Conservation (phyloP, 495 filamentous ascomycete species). For the Chaetomium tenue region DNA sequence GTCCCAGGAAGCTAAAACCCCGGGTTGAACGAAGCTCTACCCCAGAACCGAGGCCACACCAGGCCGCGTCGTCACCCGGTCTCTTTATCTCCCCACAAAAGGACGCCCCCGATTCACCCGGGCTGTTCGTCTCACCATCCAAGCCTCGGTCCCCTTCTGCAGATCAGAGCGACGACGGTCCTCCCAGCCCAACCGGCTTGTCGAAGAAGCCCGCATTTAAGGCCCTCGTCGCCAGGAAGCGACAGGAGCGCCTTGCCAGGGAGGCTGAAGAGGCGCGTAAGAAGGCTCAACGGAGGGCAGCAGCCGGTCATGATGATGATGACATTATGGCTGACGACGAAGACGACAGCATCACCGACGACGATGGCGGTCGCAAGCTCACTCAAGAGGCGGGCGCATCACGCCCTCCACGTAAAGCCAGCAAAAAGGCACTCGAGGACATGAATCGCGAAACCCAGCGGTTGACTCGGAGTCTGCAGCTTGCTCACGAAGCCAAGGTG, state of each 20-base stretch:
- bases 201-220: slow-evolving; percentile 58
- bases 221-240: slow-evolving; percentile 68
- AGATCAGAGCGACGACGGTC: slow-evolving; percentile 46
- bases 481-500: slow-evolving; percentile 84
- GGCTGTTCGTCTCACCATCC: slow-evolving; percentile 46
- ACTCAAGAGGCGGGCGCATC: slow-evolving; percentile 52
- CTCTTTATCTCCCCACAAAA: slow-evolving; percentile 39
- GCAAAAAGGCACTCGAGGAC: slow-evolving; percentile 95
- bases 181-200: slow-evolving; percentile 44
- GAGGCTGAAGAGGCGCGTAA: slow-evolving; percentile 56
- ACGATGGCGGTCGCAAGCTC: slow-evolving; percentile 56
- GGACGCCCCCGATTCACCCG: slow-evolving; percentile 28
- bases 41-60: slow-evolving; percentile 29
- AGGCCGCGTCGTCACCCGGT: slow-evolving; percentile 37
- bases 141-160: slow-evolving; percentile 24
- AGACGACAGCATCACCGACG: slow-evolving; percentile 54
- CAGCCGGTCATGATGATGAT: slow-evolving; percentile 35
- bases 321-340: slow-evolving; percentile 45
- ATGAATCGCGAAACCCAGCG: slow-evolving; percentile 92
- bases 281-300: slow-evolving; percentile 46
- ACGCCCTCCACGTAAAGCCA: slow-evolving; percentile 77
- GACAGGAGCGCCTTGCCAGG: slow-evolving; percentile 63
- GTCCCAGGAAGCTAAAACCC: slow-evolving; percentile 36
- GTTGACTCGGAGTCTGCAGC: slow-evolving; percentile 81
- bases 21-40: slow-evolving; percentile 39